Base-by-base conservation (phyloP, 148 eudicot genomes). In the Rhododendron molle region DNA sequence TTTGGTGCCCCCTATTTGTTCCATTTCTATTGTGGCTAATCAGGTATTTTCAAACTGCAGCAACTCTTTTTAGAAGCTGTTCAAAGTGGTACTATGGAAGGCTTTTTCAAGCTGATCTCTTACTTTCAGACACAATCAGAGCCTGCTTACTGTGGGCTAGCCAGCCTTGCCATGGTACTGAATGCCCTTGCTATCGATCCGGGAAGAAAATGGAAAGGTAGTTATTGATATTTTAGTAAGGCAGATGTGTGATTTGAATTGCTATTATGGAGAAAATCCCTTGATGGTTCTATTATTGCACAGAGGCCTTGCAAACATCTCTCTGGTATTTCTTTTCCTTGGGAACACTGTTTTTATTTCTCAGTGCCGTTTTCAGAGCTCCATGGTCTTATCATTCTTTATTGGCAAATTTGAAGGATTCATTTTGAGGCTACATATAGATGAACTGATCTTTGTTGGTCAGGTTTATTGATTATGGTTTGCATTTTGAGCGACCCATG, bases 171-270 rank as follows among this genome's bases (percentile, higher is more conserved):
- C 8, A 89, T 97, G 96, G 99, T 95, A 81, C 91, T 97, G 90
- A 97, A 97, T 89, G 98, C 99, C 80, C 99, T 97, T 73, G 93
- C 94, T 84, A 94, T 97, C 62, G 99, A 97, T 85, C 99, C 99
- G 23, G 94, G 96, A 85, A 94, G 95, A 91, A 94, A 89, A 88
- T 97, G 99, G 99, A 97, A 97, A 97, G 99, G 99, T 97, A 86
- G 83, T 32, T 52, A 16, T 80, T 54, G 28, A 26, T 10, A 20
- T 62, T 32, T 44, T 5, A 15, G 69, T 23, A 18, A 34, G 60
- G 49, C 47, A 56, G 32, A 18, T 84, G 65, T 2, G 32, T 65
- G 30, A 15, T 34, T 18, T 84, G n/a, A 23, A 34, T 46, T 65
- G 67, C 50, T 85, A 43, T 30, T 65, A 7, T 7, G 1, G 21